phyloP scores from a whole-genome alignment of 306 rosid genomes.

The Oxytropis ochrocephala region DNA sequence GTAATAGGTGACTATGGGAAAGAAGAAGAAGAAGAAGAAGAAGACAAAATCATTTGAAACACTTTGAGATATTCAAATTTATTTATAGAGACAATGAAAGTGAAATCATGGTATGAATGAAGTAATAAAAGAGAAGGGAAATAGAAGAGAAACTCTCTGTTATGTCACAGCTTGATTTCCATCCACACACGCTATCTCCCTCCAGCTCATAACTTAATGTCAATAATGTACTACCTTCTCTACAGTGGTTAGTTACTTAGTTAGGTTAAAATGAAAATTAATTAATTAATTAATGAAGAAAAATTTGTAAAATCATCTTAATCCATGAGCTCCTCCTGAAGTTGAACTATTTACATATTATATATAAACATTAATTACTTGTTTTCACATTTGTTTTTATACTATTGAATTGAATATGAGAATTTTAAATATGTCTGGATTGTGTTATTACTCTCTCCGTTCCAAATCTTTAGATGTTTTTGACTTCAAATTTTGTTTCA shows the following conservation, averaged over 20 bases:
- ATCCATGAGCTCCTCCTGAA: too few relatives aligned
- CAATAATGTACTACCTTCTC: not conserved
- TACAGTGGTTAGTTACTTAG: not conserved
- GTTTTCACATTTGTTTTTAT: too few relatives aligned
- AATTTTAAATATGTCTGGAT: too few relatives aligned
- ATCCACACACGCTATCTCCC: conserved; percentile 44
- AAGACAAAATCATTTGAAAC: not conserved
- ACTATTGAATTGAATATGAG: too few relatives aligned
- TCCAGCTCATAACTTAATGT: conserved; percentile 55
- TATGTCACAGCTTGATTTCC: conserved; percentile 52
- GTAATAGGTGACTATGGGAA: not conserved
- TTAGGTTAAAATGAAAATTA: not conserved
- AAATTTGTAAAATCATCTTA: too few relatives aligned
- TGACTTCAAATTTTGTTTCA: too few relatives aligned
- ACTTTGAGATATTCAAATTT: not conserved
- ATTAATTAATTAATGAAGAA: not conserved
- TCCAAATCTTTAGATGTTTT: too few relatives aligned
- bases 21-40: too few relatives aligned
- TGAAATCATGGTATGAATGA: not conserved
- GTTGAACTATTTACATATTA: too few relatives aligned
- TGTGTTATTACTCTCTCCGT: too few relatives aligned
- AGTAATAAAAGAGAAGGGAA: not conserved
- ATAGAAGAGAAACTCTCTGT: conserved; percentile 4
- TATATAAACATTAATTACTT: too few relatives aligned
- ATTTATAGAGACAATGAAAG: conserved; percentile 15